These are phyloP conservation scores for Colletotrichum scovillei DNA, from an alignment of 2,329 filamentous ascomycete species.

Conservation along the genomic window DNA sequence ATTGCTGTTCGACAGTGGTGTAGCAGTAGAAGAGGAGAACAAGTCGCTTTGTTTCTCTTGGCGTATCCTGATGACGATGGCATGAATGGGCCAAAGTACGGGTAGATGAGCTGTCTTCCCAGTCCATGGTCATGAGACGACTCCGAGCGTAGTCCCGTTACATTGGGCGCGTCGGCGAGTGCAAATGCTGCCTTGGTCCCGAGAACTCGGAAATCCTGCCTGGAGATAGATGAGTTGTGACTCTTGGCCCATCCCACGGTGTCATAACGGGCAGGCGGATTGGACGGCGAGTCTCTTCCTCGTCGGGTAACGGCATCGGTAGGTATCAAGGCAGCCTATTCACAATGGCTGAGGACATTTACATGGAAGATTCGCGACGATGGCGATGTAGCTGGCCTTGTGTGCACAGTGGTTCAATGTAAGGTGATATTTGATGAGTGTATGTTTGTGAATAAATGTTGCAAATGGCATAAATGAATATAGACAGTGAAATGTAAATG, in stretches of 20 bases:
- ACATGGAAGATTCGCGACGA: background rate
- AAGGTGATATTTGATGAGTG: background rate
- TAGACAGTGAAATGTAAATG: constrained; percentile 18
- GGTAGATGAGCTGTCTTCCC: background rate
- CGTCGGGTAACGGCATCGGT: background rate
- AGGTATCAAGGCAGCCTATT: background rate
- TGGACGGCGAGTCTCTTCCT: background rate
- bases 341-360: background rate
- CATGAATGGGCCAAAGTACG: background rate
- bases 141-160: constrained; percentile 10
- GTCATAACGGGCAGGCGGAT: background rate
- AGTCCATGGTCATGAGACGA: constrained; percentile 15
- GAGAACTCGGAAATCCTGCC: constrained; percentile 23
- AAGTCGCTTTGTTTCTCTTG: background rate
- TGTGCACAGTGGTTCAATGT: background rate
- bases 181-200: constrained; percentile 23
- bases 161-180: constrained; percentile 24
- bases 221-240: background rate
- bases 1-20: background rate
- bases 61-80: background rate
- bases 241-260: background rate
- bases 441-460: background rate
- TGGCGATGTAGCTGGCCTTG: background rate
- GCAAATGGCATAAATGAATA: background rate
- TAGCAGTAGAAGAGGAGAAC: background rate